Evolutionary conservation across 257 asterid genomes (phyloP).

Genomic region (Salvia miltiorrhiza): DNA sequence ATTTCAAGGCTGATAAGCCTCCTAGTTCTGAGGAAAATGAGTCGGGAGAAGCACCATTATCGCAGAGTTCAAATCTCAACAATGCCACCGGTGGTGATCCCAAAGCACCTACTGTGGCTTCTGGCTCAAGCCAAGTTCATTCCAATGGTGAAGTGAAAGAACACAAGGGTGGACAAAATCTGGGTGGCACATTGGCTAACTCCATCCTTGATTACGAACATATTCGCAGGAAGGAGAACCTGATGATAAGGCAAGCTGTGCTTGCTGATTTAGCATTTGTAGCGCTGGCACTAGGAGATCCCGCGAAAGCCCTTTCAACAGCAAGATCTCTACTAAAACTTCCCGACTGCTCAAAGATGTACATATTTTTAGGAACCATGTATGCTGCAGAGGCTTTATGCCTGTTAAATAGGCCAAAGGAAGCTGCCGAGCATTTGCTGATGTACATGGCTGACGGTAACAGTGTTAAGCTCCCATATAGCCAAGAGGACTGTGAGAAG

Average conservation of each 20-base stretch:
- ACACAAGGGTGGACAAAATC: constrained; percentile 50
- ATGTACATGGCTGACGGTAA: constrained; percentile 44
- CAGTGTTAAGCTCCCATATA: constrained; percentile 50
- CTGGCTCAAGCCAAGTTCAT: constrained; percentile 37
- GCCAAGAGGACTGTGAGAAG: constrained; percentile 61
- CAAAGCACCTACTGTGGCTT: constrained; percentile 25
- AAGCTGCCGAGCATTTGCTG: constrained; percentile 67
- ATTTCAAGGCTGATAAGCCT: constrained; percentile 24
- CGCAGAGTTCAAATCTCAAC: constrained; percentile 35
- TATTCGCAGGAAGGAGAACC: constrained; percentile 51
- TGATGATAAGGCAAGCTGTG: constrained; percentile 60
- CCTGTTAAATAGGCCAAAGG: constrained; percentile 58
- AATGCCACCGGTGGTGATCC: constrained; percentile 33
- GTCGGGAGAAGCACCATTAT: constrained; percentile 35
- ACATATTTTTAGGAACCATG: constrained; percentile 53
- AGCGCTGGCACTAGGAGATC: constrained; percentile 66
- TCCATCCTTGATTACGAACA: constrained; percentile 44
- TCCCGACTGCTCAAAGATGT: constrained; percentile 51
- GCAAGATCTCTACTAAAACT: constrained; percentile 61
- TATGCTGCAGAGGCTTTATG: constrained; percentile 87
- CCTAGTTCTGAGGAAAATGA: constrained; percentile 42
- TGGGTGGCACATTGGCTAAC: constrained; percentile 32
- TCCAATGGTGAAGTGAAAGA: constrained; percentile 73
- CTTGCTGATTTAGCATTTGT: constrained; percentile 76
- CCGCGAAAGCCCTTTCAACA: constrained; percentile 54